Conservation (phyloP, 768 basidiomycete species). For the Tylopilus rubrobrunneus region DNA sequence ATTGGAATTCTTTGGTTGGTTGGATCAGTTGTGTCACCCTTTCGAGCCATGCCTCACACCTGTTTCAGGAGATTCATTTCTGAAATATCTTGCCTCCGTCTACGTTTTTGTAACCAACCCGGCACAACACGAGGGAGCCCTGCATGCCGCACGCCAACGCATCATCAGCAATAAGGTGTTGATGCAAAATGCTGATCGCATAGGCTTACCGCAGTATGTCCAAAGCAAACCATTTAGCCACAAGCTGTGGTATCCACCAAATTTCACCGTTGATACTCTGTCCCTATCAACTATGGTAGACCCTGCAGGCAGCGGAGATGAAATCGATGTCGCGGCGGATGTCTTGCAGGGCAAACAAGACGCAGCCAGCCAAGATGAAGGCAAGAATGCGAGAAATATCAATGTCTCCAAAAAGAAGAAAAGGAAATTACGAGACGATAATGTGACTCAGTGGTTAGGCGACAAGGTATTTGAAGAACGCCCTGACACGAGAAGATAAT, state of each 20-base stretch:
- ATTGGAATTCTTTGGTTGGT: conserved; percentile 80
- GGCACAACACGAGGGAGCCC: conserved; percentile 55
- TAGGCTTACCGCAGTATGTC: conserved; percentile 68
- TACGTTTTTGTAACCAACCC: conserved; percentile 74
- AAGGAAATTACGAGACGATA: conserved; percentile 40
- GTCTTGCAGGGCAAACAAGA: conserved; percentile 9
- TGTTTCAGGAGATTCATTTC: conserved; percentile 65
- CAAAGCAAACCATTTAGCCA: conserved; percentile 66
- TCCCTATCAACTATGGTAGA: conserved; percentile 12
- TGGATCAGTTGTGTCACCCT: conserved; percentile 14
- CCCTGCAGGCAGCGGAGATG: conserved; percentile 31
- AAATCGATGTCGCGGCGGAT: conserved; percentile 15
- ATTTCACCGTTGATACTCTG: conserved; percentile 31
- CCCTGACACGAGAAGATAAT: background rate
- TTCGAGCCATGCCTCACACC: conserved; percentile 23
- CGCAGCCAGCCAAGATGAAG: conserved; percentile 11
- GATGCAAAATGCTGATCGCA: conserved; percentile 48
- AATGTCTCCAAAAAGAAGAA: conserved; percentile 36
- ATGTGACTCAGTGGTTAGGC: conserved; percentile 55
- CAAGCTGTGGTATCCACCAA: conserved; percentile 63
- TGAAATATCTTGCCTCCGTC: conserved; percentile 74
- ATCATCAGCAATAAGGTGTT: conserved; percentile 76
- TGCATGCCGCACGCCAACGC: conserved; percentile 63
- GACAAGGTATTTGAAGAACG: conserved; percentile 57
- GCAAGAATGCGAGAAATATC: background rate